Evolutionary conservation across 768 basidiomycete genomes (phyloP).

Genomic region (Asterophora lycoperdoides): DNA sequence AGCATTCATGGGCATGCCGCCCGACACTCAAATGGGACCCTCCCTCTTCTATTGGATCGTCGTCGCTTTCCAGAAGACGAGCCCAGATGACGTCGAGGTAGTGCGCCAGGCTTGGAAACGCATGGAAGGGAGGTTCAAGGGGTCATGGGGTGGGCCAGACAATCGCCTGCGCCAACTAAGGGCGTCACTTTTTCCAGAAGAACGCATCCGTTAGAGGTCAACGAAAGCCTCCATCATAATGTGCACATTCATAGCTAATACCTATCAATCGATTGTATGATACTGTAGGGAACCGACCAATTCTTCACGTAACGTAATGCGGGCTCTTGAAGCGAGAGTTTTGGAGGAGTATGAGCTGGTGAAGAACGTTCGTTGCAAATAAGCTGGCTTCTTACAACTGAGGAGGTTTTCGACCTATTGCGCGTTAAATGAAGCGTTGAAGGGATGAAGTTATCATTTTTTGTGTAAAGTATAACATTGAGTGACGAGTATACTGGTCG

Average conservation of each 20-base stretch:
- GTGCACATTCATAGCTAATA: constrained; percentile 3
- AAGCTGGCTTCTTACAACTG: no score
- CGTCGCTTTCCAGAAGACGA: constrained; percentile 59
- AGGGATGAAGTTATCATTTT: no score
- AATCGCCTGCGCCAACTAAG: constrained; percentile 41
- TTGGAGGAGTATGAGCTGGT: no score
- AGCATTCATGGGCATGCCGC: constrained; percentile 57
- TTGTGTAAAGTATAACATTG: no score
- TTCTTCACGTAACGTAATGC: no score
- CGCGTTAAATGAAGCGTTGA: no score
- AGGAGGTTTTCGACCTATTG: no score
- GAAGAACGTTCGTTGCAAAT: no score
- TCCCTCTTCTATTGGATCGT: constrained; percentile 64
- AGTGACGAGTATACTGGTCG: no score
- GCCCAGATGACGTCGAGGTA: constrained; percentile 42
- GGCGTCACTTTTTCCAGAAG: constrained; percentile 30
- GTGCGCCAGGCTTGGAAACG: constrained; percentile 54
- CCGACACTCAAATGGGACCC: constrained; percentile 37
- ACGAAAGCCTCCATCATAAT: not conserved
- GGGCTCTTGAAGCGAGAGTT: no score
- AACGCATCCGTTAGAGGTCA: not conserved
- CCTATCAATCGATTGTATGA: constrained; percentile 8
- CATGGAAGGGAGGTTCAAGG: constrained; percentile 53
- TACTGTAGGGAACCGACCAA: no score
- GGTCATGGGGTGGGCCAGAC: constrained; percentile 38